Conservation (phyloP, 2,329 filamentous ascomycete genomes). For the Aureobasidium sp. region DNA sequence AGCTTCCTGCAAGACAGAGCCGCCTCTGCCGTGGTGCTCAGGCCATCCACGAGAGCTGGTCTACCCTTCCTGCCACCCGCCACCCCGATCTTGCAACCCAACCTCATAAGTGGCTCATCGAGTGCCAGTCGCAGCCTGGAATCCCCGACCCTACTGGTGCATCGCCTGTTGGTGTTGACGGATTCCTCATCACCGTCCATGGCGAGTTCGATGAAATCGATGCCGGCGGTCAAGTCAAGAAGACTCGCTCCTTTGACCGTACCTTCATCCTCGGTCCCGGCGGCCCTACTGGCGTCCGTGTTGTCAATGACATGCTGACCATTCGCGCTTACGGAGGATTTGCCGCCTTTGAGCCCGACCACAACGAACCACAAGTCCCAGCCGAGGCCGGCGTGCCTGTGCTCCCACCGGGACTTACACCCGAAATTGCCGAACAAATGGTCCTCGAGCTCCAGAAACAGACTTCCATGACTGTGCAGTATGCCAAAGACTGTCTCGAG, state of each 20-base stretch:
- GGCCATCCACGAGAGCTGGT: slow-evolving; percentile 62
- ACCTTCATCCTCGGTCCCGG: slow-evolving; percentile 74
- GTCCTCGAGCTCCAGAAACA: slow-evolving; percentile 62
- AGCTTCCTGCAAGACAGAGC: slow-evolving; percentile 53
- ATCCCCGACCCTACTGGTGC: slow-evolving; percentile 62
- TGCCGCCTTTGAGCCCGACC: slow-evolving; percentile 44
- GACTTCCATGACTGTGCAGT: slow-evolving; percentile 73
- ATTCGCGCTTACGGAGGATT: slow-evolving; percentile 59
- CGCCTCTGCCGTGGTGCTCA: slow-evolving; percentile 59
- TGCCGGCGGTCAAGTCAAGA: slow-evolving; percentile 46
- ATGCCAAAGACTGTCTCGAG: slow-evolving; percentile 71
- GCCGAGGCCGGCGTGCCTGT: slow-evolving; percentile 18
- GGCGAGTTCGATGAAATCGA: slow-evolving; percentile 77
- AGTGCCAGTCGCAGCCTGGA: slow-evolving; percentile 67
- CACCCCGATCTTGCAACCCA: slow-evolving; percentile 66
- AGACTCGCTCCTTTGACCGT: slow-evolving; percentile 67
- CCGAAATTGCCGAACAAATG: slow-evolving; percentile 48
- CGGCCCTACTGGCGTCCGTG: slow-evolving; percentile 57
- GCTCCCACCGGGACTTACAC: slow-evolving; percentile 24
- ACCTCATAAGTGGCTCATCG: slow-evolving; percentile 69
- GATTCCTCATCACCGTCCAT: slow-evolving; percentile 70
- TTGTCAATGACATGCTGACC: slow-evolving; percentile 72
- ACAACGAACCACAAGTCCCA: slow-evolving; percentile 23
- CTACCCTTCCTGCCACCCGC: slow-evolving; percentile 60
- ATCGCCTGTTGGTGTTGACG: slow-evolving; percentile 61